phyloP scores from a whole-genome alignment of 2,329 filamentous ascomycete species.

The Westerdykella ornata region DNA sequence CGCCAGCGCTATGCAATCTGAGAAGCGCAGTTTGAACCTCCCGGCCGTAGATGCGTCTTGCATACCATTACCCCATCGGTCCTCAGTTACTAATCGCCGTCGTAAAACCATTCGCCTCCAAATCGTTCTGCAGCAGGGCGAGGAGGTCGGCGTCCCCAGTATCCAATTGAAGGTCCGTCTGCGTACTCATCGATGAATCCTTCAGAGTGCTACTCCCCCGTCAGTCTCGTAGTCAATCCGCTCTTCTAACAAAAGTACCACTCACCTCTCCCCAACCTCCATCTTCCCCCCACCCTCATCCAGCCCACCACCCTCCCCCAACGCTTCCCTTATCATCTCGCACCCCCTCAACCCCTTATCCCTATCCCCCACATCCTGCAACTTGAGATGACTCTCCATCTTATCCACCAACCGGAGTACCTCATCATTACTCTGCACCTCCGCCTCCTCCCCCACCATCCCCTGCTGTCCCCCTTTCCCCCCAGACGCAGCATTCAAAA shows the following conservation, averaged over 20 bases:
- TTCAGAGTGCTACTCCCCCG: too few relatives aligned
- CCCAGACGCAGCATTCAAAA: constrained; percentile 4
- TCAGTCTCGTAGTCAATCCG: too few relatives aligned
- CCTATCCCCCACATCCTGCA: constrained; percentile 1
- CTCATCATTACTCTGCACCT: background rate
- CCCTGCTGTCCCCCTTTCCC: background rate
- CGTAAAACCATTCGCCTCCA: background rate
- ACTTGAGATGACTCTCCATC: constrained; percentile 14
- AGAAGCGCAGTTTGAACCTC: background rate
- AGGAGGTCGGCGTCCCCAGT: background rate
- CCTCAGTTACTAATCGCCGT: background rate
- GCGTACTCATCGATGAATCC: background rate
- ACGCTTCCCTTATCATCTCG: constrained; percentile 13
- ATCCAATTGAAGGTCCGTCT: background rate
- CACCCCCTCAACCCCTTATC: constrained; percentile 16
- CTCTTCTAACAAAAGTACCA: background rate
- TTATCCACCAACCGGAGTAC: constrained; percentile 3
- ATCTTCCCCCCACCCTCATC: background rate
- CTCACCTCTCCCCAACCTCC: background rate
- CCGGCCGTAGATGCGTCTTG: background rate
- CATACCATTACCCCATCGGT: background rate
- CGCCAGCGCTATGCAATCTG: background rate
- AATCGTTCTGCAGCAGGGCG: background rate
- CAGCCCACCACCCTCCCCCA: constrained; percentile 2
- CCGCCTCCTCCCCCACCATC: constrained; percentile 7